Conservation (phyloP, 768 basidiomycete genomes). For the Lactifluus pinguis region DNA sequence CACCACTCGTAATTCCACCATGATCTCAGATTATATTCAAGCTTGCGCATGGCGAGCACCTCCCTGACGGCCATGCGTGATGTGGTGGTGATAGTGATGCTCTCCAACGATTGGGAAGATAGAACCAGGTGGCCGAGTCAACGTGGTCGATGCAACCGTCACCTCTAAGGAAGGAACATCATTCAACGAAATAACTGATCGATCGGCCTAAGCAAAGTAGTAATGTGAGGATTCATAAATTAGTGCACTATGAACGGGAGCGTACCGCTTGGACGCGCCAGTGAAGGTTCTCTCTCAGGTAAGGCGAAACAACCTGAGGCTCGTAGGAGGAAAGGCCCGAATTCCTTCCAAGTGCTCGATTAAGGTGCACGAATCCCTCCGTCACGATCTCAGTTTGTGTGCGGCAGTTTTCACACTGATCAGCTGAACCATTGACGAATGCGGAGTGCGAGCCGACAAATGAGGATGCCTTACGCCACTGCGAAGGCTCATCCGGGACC, state of each 20-base stretch:
- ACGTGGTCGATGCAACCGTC: background rate
- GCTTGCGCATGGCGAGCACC: background rate
- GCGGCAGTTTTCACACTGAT: constrained; percentile 33
- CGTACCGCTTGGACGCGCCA: constrained; percentile 28
- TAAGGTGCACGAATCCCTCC: constrained; percentile 39
- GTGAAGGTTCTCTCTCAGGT: constrained; percentile 30
- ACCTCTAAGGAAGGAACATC: constrained; percentile 14
- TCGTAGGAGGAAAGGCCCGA: constrained; percentile 27
- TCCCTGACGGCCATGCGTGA: constrained; percentile 13
- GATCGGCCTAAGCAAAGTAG: background rate
- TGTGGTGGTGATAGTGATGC: constrained; percentile 1
- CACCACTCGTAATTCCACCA: background rate
- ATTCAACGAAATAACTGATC: background rate
- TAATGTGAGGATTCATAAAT: background rate
- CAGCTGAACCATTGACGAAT: constrained; percentile 32
- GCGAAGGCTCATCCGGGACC: constrained; percentile 29
- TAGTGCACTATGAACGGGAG: background rate
- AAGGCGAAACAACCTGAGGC: constrained; percentile 31
- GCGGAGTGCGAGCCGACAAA: constrained; percentile 36
- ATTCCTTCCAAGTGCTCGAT: constrained; percentile 24
- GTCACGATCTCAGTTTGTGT: constrained; percentile 22
- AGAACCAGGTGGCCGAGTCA: background rate
- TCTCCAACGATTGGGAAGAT: constrained; percentile 8
- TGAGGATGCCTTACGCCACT: constrained; percentile 29
- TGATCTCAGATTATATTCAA: background rate